Base-by-base conservation (phyloP, 306 rosid genomes). In the Cicer arietinum region DNA sequence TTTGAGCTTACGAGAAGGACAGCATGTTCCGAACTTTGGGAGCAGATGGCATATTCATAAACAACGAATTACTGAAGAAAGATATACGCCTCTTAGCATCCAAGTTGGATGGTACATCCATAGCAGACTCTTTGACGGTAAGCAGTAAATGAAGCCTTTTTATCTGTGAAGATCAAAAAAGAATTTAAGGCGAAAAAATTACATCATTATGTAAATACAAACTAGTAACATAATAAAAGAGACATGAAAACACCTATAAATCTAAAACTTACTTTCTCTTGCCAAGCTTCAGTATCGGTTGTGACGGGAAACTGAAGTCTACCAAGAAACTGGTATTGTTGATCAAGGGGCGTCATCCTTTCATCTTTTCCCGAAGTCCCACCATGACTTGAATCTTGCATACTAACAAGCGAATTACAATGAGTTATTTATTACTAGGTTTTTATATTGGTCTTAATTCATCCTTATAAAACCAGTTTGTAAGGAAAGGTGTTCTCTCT, bases 21-120 rank as follows among this genome's bases (percentile, higher is more conserved):
- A 94, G 83, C 98, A 94, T 94, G 74, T 91, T 89, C 66, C 85
- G 91, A 83, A 94, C 93, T 94, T 94, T 90, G 73, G 98, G 98
- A 60, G 98, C 93, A 70, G 74, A 47, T 52, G 98, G 98, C 98
- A 94, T 94, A 41, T 90, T 94, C 98, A 94, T 94, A 87, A 90
- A 94, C 88, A 91, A 85, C 0, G 98, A 94, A 78, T 94, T 94
- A 75, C 95, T 87, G 84, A 94, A 94, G 94, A 90, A 94, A 67
- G 98, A 75, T 73, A 94, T 91, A 56, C 98, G 96, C 84, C 97
- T 84, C 78, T 88, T 87, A 69, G 98, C 98, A 84, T 94, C 97
- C 94, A 91, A 85, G 89, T 94, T 90, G 39, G 97, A 84, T 1
- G 98, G 98, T 51, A 94, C 97, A 71, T 94, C 98, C 98, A 91